Percentiles rank a stretch among this genome's conserved stretches.
phyloP scores from a whole-genome alignment of 768 basidiomycete genomes.

The Lactarius sanguifluus region DNA sequence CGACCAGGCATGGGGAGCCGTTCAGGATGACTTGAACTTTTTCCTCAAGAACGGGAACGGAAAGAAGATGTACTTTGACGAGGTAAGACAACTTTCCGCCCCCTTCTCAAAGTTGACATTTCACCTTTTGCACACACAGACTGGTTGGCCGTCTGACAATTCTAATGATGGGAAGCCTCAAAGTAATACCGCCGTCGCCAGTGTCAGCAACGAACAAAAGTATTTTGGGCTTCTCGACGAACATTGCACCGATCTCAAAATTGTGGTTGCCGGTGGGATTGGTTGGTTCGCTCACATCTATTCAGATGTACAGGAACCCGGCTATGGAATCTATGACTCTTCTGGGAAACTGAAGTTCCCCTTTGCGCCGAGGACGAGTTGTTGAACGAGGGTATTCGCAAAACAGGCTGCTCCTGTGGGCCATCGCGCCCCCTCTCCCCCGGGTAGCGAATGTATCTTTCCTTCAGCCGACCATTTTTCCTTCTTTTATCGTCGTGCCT shows the following conservation, averaged over 20 bases:
- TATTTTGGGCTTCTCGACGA: slow-evolving; percentile 65
- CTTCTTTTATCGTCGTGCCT: neutral
- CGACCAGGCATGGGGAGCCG: slow-evolving; percentile 59
- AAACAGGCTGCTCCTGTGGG: neutral
- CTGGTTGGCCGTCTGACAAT: slow-evolving; percentile 71
- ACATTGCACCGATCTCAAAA: slow-evolving; percentile 63
- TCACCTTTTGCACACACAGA: slow-evolving; percentile 41
- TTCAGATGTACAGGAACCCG: slow-evolving; percentile 61
- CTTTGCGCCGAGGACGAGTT: slow-evolving; percentile 60
- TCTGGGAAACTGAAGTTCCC: slow-evolving; percentile 56
- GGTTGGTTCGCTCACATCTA: slow-evolving; percentile 87
- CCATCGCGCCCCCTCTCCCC: neutral
- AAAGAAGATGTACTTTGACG: slow-evolving; percentile 74
- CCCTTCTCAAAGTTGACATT: neutral
- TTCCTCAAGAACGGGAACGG: slow-evolving; percentile 58
- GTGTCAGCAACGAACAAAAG: slow-evolving; percentile 42
- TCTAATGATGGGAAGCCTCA: slow-evolving; percentile 63
- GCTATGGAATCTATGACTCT: slow-evolving; percentile 64
- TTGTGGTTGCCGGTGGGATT: slow-evolving; percentile 56
- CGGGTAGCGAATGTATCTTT: neutral
- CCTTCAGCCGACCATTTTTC: neutral
- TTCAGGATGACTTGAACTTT: slow-evolving; percentile 58
- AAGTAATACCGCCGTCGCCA: slow-evolving; percentile 56
- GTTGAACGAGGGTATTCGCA: slow-evolving; percentile 38
- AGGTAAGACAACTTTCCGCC: slow-evolving; percentile 41